Base-by-base conservation (phyloP, 202 grass and related monocot genomes). In the Eragrostis tef region DNA sequence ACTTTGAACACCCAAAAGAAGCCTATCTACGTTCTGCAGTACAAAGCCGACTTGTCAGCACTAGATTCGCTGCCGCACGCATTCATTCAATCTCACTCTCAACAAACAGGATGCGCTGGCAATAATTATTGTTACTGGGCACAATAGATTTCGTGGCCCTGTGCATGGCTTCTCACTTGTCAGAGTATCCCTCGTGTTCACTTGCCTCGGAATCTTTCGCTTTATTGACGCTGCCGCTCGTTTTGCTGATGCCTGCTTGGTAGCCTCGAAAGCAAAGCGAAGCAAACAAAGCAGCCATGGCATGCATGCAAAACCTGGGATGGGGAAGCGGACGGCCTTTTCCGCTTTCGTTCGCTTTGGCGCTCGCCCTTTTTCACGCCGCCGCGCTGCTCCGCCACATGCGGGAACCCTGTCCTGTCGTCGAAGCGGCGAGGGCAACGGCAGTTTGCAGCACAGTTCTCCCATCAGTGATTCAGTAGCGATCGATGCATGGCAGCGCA, bases 201-300 rank as follows among this genome's bases (percentile, higher is more conserved):
- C 21, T 24, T 60, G 21, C 19, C 74, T 4, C 51, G 16, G 86
- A 88, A 84, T 88, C 86, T 88, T 84, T 64, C 3, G 76, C 86
- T 88, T 80, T 88, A 76, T 84, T 54, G 81, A 70, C 80, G 59
- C 29, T 27, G 70, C 69, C 44, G 74, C 27, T 47, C 73, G 24
- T 31, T 76, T 54, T 17, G 25, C 44, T 7, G 67, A 46, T 22
- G 43, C 12, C 63, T 13, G 69, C 26, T 81, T 21, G 54, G 26
- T 59, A 6, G 85, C 67, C 43, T 75, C 62, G 58, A 86, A 81
- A 76, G 46, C 17, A 46, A n/a, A 49, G 59, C 43, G 56, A 72
- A 73, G 83, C 48, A 67, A 43, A 59, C 67, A 41, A 24, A 19
- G 42, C 42, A 27, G 42, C 7, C 16, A 61, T 11, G 16, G 7